These are phyloP conservation scores for Beauveria varroae DNA, from an alignment of 2,329 filamentous ascomycete species.

Conservation along the genomic window DNA sequence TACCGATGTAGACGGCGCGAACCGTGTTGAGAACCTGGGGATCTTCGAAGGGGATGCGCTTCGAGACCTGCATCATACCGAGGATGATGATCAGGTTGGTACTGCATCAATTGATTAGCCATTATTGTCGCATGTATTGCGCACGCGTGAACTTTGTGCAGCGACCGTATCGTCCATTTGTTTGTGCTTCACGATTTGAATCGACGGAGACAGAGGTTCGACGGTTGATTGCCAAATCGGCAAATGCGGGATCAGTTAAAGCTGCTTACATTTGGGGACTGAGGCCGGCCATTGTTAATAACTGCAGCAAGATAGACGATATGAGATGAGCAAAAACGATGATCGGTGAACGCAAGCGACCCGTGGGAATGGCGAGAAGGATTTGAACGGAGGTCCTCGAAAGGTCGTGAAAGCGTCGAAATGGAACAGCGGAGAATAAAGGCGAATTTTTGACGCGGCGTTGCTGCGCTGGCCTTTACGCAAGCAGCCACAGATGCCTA, in stretches of 20 bases:
- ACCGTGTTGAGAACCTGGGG: constrained; percentile 51
- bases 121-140: neutral
- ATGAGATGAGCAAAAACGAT: neutral
- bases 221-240: neutral
- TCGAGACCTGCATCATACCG: constrained; percentile 96
- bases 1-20: constrained; percentile 47
- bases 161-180: neutral
- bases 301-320: neutral
- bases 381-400: neutral
- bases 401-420: neutral
- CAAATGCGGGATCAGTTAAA: neutral
- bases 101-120: constrained; percentile 36
- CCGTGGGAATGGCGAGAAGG: neutral
- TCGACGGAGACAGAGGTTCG: neutral
- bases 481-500: constrained; percentile 4
- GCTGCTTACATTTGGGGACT: constrained; percentile 55
- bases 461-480: constrained; percentile 9
- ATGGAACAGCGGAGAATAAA: constrained; percentile 9
- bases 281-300: constrained; percentile 49
- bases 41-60: constrained; percentile 91
- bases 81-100: constrained; percentile 93
- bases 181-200: neutral
- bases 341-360: neutral
- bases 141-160: neutral
- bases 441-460: constrained; percentile 9